Evolutionary conservation across 108 stramenopile genomes (phyloP).

Genomic region (Cyclotella cryptica): DNA sequence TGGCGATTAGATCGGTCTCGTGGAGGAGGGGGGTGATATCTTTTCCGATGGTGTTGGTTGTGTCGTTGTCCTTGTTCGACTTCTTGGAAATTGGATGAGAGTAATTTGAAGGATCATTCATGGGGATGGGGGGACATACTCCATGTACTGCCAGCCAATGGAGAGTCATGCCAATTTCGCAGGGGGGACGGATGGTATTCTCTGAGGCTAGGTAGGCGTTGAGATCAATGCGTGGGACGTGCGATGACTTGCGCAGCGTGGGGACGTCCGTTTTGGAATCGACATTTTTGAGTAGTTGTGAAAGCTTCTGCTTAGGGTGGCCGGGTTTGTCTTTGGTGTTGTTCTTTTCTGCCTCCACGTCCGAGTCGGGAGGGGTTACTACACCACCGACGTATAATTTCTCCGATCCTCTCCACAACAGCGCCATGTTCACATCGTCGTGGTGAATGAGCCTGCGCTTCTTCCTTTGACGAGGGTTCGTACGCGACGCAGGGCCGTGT

Average conservation of each 20-base stretch:
- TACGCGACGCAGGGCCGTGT: not conserved
- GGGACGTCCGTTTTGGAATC: conserved; percentile 11
- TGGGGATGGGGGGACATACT: conserved; percentile 65
- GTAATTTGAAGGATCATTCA: conserved; percentile 58
- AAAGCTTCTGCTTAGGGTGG: conserved; percentile 9
- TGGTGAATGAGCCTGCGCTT: conserved; percentile 69
- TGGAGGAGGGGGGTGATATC: conserved; percentile 7
- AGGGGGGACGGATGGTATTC: conserved; percentile 64
- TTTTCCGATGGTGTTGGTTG: not conserved
- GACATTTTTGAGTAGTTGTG: conserved; percentile 18
- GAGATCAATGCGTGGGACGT: conserved; percentile 60
- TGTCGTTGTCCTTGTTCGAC: not conserved
- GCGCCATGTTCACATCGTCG: conserved; percentile 88
- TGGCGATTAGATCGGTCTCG: not conserved
- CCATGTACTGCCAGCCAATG: conserved; percentile 92
- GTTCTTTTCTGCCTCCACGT: not conserved
- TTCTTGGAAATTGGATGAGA: not conserved
- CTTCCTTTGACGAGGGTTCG: not conserved
- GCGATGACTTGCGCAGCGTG: conserved; percentile 22
- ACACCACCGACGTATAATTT: conserved; percentile 77
- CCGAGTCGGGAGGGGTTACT: conserved; percentile 16
- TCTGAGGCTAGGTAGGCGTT: conserved; percentile 75
- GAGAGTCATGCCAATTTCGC: conserved; percentile 74
- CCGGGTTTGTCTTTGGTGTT: not conserved
- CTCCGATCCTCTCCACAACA: conserved; percentile 77